Percentiles rank a stretch among this genome's conserved stretches.
phyloP scores from a whole-genome alignment of 441 rosid genomes.

The Jatropha podagrica region DNA sequence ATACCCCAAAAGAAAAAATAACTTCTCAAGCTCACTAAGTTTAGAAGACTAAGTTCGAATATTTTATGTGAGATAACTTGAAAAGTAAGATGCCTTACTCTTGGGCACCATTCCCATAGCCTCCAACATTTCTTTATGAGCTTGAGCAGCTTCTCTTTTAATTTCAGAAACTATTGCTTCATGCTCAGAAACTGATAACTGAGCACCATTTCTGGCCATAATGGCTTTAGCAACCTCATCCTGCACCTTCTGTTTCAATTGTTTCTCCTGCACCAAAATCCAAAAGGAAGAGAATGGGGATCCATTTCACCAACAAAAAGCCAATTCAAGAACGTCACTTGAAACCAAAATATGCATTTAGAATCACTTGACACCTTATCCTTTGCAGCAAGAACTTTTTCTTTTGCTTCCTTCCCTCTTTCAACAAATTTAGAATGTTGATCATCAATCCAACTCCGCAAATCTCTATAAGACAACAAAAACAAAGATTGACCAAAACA shows the following conservation, averaged over 20 bases:
- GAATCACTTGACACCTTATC: conserved; percentile 46
- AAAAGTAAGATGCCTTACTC: conserved; percentile 40
- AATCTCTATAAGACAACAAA: conserved; percentile 35
- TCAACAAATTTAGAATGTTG: conserved; percentile 43
- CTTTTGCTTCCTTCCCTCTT: conserved; percentile 53
- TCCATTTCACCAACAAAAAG: not conserved
- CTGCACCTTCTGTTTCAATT: conserved; percentile 50
- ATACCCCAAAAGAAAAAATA: not conserved
- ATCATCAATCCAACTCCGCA: conserved; percentile 64
- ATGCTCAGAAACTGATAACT: conserved; percentile 57
- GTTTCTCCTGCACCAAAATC: conserved; percentile 48
- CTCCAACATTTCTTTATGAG: conserved; percentile 54
- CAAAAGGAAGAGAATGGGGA: not conserved
- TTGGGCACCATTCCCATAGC: conserved; percentile 38
- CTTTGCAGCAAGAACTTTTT: conserved; percentile 49
- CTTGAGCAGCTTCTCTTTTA: conserved; percentile 57
- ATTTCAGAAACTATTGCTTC: conserved; percentile 47
- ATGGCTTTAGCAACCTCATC: conserved; percentile 58
- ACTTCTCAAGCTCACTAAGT: not conserved
- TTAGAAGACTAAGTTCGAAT: not conserved
- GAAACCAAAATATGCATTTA: conserved; percentile 3
- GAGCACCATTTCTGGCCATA: conserved; percentile 45
- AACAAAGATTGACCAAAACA: not conserved
- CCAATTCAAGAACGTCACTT: conserved; percentile 12
- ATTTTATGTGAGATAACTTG: conserved; percentile 1